A percentile compares a stretch with the other conserved stretches of the same genome.
phyloP scores from a whole-genome alignment of 306 rosid species.

The Ochetophila trinervis region DNA sequence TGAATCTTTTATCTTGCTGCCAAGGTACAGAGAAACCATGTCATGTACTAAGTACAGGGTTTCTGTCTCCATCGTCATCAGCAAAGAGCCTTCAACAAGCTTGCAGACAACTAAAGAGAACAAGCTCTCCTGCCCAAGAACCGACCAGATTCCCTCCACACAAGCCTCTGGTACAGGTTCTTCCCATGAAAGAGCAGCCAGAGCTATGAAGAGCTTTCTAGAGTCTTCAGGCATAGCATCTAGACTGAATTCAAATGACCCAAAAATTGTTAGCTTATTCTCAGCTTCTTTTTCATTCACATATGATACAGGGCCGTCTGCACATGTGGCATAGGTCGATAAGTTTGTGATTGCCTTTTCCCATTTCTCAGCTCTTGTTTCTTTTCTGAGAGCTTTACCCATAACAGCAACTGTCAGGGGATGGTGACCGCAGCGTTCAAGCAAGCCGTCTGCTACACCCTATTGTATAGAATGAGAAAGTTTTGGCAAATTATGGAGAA shows the following conservation, averaged over 20 bases:
- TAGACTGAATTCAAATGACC: slow-evolving; percentile 36
- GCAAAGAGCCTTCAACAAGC: slow-evolving; percentile 35
- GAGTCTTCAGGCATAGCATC: slow-evolving; percentile 35
- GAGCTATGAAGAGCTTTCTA: slow-evolving; percentile 29
- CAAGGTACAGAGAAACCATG: slow-evolving; percentile 34
- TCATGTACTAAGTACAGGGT: slow-evolving; percentile 32
- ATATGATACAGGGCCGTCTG: slow-evolving; percentile 36
- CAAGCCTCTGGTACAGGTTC: slow-evolving; percentile 36
- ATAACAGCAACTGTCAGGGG: slow-evolving; percentile 35
- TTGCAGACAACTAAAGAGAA: slow-evolving; percentile 29
- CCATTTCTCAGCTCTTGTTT: slow-evolving; percentile 32
- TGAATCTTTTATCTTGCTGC: slow-evolving; percentile 23
- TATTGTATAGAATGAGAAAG: slow-evolving; percentile 7
- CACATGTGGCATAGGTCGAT: slow-evolving; percentile 31
- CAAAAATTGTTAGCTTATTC: slow-evolving; percentile 32
- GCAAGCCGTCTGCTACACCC: slow-evolving; percentile 30
- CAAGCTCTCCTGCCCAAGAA: slow-evolving; percentile 24
- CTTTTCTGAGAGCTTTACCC: slow-evolving; percentile 39
- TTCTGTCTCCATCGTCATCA: slow-evolving; percentile 31
- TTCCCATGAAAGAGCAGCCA: slow-evolving; percentile 32
- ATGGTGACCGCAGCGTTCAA: slow-evolving; percentile 35
- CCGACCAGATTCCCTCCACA: slow-evolving; percentile 36
- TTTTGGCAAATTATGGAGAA: not conserved
- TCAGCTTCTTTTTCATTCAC: slow-evolving; percentile 41
- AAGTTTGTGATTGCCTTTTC: slow-evolving; percentile 34